phyloP scores from a whole-genome alignment of 371 early-diverging fungal genomes.

The Blastocladiella emersonii region DNA sequence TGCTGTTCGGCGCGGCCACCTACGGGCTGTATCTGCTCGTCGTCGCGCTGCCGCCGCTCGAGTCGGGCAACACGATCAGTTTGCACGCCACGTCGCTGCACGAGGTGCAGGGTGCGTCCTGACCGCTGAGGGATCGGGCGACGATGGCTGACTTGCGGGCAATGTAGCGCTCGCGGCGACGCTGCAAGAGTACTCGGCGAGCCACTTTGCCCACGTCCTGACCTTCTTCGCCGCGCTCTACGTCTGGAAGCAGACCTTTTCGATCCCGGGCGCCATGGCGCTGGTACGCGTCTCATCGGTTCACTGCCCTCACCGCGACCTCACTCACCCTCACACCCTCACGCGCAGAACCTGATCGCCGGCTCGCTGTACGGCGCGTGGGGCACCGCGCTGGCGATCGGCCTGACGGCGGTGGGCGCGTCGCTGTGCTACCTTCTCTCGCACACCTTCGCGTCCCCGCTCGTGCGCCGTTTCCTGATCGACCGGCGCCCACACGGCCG shows the following conservation, averaged over 20 bases:
- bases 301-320: not conserved
- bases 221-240: slow-evolving; percentile 11
- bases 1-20: not conserved
- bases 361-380: slow-evolving; percentile 17
- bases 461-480: slow-evolving; percentile 10
- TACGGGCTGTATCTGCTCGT: not conserved
- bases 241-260: slow-evolving; percentile 18
- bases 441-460: slow-evolving; percentile 9
- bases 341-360: slow-evolving; percentile 16
- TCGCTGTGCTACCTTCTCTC: slow-evolving; percentile 16
- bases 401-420: slow-evolving; percentile 16
- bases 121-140: too few relatives aligned
- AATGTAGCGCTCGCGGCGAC: not conserved
- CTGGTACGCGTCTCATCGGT: slow-evolving; percentile 9
- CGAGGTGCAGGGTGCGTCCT: not conserved
- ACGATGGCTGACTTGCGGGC: too few relatives aligned
- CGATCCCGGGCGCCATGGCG: slow-evolving; percentile 17
- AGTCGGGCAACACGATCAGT: too few relatives aligned
- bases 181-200: slow-evolving; percentile 11
- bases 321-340: not conserved
- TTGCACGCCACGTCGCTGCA: not conserved
- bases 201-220: slow-evolving; percentile 10
- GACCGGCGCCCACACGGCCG: not conserved
- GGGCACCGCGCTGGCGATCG: slow-evolving; percentile 11
- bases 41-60: not conserved